Base-by-base conservation (phyloP, 2,329 filamentous ascomycete genomes). In the Amauroascus niger region DNA sequence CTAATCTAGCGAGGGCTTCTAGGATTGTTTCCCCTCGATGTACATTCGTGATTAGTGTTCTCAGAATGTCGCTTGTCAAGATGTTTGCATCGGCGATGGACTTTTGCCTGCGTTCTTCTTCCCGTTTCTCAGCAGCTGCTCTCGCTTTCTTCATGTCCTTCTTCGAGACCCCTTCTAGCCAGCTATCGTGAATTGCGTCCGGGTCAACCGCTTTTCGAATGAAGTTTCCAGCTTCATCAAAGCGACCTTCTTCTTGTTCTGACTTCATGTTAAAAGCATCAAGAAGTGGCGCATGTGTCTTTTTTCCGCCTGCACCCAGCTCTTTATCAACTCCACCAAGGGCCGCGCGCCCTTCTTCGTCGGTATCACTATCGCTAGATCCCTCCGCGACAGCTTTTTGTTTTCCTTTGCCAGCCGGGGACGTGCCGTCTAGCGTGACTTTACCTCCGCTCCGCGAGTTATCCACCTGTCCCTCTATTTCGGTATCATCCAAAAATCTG, bases 191-290 rank as follows among this genome's bases (percentile, higher is more conserved):
- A 22, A 87, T 81, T 0, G 90, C 88, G 61, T 97, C 89, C 0
- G 88, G 88, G 63, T 98, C 93, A 7, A 74, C 80, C 0, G 90
- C 90, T 69, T 94, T 94, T 54, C 93, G 82, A 43, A 98, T 82
- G 67, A 83, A 98, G 68, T 97, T 98, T 8, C 91, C 91, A 1
- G 83, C 75, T 61, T 93, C 86, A 66, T 98, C 93, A 63, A 96
- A 98, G 9, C 83, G 79, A 1, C 93, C 93, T 61, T 97, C 91
- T 64, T 97, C 89, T 67, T 94, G 84, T 69, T 98, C 93, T 11
- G 80, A 75, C 55, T 81, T 83, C 77, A 98, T 87, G 65, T 98
- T 97, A 77, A 98, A 98, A 2, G 91, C 91, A 68, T 97, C 93
- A 5, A 98, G 79, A 67, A 93, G 88, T 1, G 93, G 93, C 1